These are phyloP conservation scores for Lojkania enalia DNA, from an alignment of 2,329 filamentous ascomycete species.

Conservation along the genomic window DNA sequence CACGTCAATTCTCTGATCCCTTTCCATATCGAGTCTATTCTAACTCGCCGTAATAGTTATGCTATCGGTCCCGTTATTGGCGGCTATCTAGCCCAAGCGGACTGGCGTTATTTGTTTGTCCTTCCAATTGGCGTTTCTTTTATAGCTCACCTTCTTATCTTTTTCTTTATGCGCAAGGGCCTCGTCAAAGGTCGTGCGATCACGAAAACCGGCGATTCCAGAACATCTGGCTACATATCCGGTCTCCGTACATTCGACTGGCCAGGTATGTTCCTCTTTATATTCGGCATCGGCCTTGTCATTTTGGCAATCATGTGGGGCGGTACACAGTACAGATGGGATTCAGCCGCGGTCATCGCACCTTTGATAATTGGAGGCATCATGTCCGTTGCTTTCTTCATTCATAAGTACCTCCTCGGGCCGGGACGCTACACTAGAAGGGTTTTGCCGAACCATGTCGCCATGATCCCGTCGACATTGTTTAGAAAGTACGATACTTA, in stretches of 20 bases:
- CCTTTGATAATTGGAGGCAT: slow-evolving; percentile 57
- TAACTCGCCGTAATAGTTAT: slow-evolving; percentile 53
- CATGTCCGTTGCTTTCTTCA: slow-evolving; percentile 53
- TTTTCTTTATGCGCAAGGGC: slow-evolving; percentile 61
- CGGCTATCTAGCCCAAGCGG: slow-evolving; percentile 57
- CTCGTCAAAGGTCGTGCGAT: slow-evolving; percentile 57
- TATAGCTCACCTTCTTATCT: slow-evolving; percentile 57
- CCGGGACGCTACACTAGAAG: slow-evolving; percentile 53
- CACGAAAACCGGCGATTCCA: slow-evolving; percentile 26
- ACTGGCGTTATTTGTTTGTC: slow-evolving; percentile 70
- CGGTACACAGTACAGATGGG: slow-evolving; percentile 62
- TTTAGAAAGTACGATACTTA: slow-evolving; percentile 61
- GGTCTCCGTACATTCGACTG: slow-evolving; percentile 52
- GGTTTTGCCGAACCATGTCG: slow-evolving; percentile 57
- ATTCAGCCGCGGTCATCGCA: slow-evolving; percentile 57
- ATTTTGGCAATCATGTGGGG: slow-evolving; percentile 56
- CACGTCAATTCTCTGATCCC: no score
- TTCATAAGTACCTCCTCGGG: slow-evolving; percentile 59
- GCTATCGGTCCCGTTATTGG: slow-evolving; percentile 65
- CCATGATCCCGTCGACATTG: slow-evolving; percentile 67
- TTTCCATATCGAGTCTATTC: background rate
- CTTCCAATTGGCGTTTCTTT: slow-evolving; percentile 48
- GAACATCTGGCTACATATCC: slow-evolving; percentile 32
- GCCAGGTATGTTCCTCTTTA: slow-evolving; percentile 39
- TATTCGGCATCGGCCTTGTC: slow-evolving; percentile 38